These are phyloP conservation scores for Monosporascus sp. DNA, from an alignment of 2,329 filamentous ascomycete species.

Conservation along the genomic window DNA sequence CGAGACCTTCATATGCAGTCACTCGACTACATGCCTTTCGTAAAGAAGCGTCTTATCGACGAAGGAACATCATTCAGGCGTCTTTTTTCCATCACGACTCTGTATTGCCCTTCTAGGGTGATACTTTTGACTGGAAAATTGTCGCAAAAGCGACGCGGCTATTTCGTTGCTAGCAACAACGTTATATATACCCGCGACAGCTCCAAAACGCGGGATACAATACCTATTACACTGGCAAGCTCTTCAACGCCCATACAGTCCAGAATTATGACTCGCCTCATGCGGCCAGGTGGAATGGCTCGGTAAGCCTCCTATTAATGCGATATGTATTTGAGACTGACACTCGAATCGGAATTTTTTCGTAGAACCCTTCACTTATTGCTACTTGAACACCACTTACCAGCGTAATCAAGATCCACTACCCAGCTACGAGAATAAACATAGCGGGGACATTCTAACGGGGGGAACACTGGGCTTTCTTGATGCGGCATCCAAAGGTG, in stretches of 20 bases:
- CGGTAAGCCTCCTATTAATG: slow-evolving; percentile 21
- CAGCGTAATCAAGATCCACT: slow-evolving; percentile 51
- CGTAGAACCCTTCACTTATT: slow-evolving; percentile 59
- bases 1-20: slow-evolving; percentile 61
- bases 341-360: slow-evolving; percentile 35
- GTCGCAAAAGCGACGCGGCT: too few relatives aligned
- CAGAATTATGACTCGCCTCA: slow-evolving; percentile 57
- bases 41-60: slow-evolving; percentile 51
- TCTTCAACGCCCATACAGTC: slow-evolving; percentile 61
- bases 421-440: slow-evolving; percentile 48
- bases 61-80: slow-evolving; percentile 55
- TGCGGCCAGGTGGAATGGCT: slow-evolving; percentile 55
- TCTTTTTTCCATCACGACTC: slow-evolving; percentile 62
- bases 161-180: too few relatives aligned
- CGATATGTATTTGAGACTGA: slow-evolving; percentile 1
- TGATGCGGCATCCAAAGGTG: slow-evolving; percentile 43
- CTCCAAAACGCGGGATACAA: slow-evolving; percentile 64
- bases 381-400: slow-evolving; percentile 57
- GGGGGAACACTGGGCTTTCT: slow-evolving; percentile 49
- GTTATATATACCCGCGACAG: too few relatives aligned
- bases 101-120: slow-evolving; percentile 65
- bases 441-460: slow-evolving; percentile 50
- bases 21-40: slow-evolving; percentile 53
- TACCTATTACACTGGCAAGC: slow-evolving; percentile 70
- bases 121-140: slow-evolving; percentile 61